A percentile compares a stretch with the other conserved stretches of the same genome.
Conservation (phyloP, 306 rosid species). For the Mimosa pudica region DNA sequence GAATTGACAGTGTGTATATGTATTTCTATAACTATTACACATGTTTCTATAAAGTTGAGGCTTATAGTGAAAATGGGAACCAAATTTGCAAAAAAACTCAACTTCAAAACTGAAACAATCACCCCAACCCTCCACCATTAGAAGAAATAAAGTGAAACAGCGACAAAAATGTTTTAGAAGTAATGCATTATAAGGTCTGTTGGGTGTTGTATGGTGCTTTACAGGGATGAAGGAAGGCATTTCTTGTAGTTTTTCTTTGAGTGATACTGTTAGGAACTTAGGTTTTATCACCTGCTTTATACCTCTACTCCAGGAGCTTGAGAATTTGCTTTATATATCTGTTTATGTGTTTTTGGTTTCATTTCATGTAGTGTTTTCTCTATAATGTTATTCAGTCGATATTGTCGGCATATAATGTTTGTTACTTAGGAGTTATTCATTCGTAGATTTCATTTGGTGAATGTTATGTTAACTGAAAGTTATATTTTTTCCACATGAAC, state of each 20-base stretch:
- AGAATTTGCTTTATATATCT: not conserved
- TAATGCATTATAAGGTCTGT: not conserved
- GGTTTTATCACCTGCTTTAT: not conserved
- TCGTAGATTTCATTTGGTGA: slow-evolving; percentile 8
- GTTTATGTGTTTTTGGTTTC: not conserved
- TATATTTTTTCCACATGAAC: not conserved
- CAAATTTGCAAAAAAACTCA: no score
- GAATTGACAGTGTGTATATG: no score
- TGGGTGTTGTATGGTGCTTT: slow-evolving; percentile 28
- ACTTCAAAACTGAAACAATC: no score
- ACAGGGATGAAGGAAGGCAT: not conserved
- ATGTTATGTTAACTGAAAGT: slow-evolving; percentile 11
- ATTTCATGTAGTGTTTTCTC: not conserved
- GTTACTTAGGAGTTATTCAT: slow-evolving; percentile 1
- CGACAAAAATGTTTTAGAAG: not conserved
- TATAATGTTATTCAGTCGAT: slow-evolving; percentile 5
- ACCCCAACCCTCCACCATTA: no score
- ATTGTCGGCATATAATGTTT: slow-evolving; percentile 16
- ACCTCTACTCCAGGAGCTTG: not conserved
- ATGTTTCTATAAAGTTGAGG: no score
- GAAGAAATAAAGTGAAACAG: no score
- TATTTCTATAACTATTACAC: no score
- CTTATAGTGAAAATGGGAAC: no score
- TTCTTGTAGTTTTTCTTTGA: not conserved
- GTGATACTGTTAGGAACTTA: slow-evolving; percentile 6